These are phyloP conservation scores for Podospora anserina DNA, from an alignment of 495 filamentous ascomycete genomes.

Conservation along the genomic window DNA sequence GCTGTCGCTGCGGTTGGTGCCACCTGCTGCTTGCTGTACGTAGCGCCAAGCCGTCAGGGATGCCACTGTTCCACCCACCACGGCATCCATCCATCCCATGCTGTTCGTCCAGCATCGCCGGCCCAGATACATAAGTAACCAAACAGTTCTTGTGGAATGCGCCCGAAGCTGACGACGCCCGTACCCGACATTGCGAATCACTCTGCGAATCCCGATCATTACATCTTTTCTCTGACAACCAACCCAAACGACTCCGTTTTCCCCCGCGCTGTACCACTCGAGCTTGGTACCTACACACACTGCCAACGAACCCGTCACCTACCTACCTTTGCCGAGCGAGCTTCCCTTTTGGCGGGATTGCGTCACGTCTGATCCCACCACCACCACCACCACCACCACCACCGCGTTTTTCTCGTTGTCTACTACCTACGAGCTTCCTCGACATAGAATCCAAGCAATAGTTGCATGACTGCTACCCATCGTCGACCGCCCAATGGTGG, in stretches of 20 bases:
- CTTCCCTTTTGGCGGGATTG: slow-evolving; percentile 1
- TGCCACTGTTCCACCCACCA: background rate
- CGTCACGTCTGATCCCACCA: slow-evolving; percentile 6
- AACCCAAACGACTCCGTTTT: background rate
- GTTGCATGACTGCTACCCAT: slow-evolving; percentile 17
- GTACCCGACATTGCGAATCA: background rate
- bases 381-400: background rate
- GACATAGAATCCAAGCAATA: background rate
- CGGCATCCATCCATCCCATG: background rate
- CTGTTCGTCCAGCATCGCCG: background rate
- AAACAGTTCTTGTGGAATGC: background rate
- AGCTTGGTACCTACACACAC: background rate
- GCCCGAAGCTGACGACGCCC: background rate
- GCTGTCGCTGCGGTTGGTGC: background rate
- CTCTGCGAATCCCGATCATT: background rate
- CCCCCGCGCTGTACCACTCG: background rate
- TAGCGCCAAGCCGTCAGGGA: background rate
- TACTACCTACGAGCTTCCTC: background rate
- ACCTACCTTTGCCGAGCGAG: background rate
- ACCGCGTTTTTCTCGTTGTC: background rate
- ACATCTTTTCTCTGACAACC: background rate
- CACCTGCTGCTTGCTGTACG: background rate
- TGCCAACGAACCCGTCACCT: background rate
- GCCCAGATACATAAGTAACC: background rate
- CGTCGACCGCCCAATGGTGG: slow-evolving; percentile 29